Conservation (phyloP, 2,329 filamentous ascomycete species). For the Capronia coronata region DNA sequence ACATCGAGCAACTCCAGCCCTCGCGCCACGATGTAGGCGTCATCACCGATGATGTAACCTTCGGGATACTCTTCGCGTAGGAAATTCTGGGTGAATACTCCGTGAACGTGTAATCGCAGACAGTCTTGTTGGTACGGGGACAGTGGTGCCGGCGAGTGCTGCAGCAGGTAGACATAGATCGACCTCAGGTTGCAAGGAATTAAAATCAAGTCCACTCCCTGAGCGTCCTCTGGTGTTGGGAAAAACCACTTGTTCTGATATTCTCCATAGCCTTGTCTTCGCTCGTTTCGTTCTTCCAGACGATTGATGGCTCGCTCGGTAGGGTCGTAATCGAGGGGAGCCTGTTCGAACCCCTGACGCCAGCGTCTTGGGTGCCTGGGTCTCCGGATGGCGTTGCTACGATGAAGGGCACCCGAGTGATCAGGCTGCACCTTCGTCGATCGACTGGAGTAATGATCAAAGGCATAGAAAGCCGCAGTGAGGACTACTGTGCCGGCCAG, state of each 20-base stretch:
- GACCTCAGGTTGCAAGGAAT: slow-evolving; percentile 17
- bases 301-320: slow-evolving; percentile 15
- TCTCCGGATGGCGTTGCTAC: slow-evolving; percentile 28
- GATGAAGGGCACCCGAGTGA: slow-evolving; percentile 18
- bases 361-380: slow-evolving; percentile 17
- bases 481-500: slow-evolving; percentile 18
- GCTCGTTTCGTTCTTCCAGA: slow-evolving; percentile 10
- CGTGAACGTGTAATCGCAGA: slow-evolving; percentile 22
- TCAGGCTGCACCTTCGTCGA: background rate
- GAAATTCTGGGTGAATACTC: slow-evolving; percentile 24
- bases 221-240: slow-evolving; percentile 2
- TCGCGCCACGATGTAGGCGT: slow-evolving; percentile 13
- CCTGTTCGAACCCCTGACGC: slow-evolving; percentile 15
- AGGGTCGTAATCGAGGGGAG: slow-evolving; percentile 21
- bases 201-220: slow-evolving; percentile 14
- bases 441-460: slow-evolving; percentile 8
- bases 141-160: slow-evolving; percentile 6
- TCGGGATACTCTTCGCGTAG: slow-evolving; percentile 22
- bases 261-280: slow-evolving; percentile 22
- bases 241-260: slow-evolving; percentile 25
- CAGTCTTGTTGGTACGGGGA: slow-evolving; percentile 9
- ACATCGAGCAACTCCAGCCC: slow-evolving; percentile 10
- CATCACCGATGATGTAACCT: slow-evolving; percentile 24
- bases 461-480: slow-evolving; percentile 19
- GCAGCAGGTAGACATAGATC: slow-evolving; percentile 15